phyloP scores from a whole-genome alignment of 2,329 filamentous ascomycete genomes.

The Moelleriella libera region DNA sequence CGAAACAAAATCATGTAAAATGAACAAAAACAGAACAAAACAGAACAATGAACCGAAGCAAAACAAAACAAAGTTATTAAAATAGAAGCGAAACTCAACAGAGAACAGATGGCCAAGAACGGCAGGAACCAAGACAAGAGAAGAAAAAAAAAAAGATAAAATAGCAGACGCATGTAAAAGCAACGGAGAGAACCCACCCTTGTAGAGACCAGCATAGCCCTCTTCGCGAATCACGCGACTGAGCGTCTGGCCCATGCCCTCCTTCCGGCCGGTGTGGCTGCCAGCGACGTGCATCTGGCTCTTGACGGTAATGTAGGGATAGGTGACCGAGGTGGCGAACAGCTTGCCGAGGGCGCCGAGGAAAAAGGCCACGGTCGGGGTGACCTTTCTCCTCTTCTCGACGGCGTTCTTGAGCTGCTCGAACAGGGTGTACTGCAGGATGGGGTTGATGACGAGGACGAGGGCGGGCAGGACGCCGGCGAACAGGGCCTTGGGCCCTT shows the following conservation, averaged over 20 bases:
- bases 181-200: slow-evolving; percentile 40
- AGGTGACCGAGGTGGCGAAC: slow-evolving; percentile 84
- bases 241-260: slow-evolving; percentile 68
- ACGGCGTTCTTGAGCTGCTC: slow-evolving; percentile 92
- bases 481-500: slow-evolving; percentile 77
- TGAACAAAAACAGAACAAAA: too few relatives aligned
- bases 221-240: slow-evolving; percentile 73
- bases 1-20: too few relatives aligned
- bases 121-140: too few relatives aligned
- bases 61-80: too few relatives aligned
- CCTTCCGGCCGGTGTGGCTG: slow-evolving; percentile 53
- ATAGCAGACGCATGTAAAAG: too few relatives aligned
- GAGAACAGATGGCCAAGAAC: too few relatives aligned
- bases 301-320: slow-evolving; percentile 98
- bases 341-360: slow-evolving; percentile 89
- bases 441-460: slow-evolving; percentile 93
- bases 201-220: slow-evolving; percentile 85
- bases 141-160: too few relatives aligned
- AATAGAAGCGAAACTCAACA: too few relatives aligned
- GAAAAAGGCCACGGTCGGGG: slow-evolving; percentile 76
- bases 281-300: slow-evolving; percentile 89
- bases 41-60: too few relatives aligned
- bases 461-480: slow-evolving; percentile 84
- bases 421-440: slow-evolving; percentile 96
- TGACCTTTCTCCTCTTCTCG: slow-evolving; percentile 61